Evolutionary conservation across 2,329 filamentous ascomycete genomes (phyloP), one percentile per base, ranked within the genome.

Genomic region (Sporothrix curviconia): DNA sequence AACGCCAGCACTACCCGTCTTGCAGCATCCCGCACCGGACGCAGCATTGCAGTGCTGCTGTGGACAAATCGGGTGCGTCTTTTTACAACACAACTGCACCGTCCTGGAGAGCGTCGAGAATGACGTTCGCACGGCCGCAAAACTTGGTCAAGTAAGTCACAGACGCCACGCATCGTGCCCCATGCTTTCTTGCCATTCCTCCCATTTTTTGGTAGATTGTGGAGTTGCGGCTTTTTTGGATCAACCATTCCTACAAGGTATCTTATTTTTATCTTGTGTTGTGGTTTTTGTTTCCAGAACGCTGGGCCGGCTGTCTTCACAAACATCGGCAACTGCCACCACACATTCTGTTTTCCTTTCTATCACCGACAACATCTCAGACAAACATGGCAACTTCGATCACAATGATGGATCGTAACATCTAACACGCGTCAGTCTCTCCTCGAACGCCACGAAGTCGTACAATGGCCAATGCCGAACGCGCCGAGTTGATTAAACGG

Each of bases 401-500:
- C 49, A 19, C 36, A 22, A 30, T 14, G 3, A 55, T 55, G 28
- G 12, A 34, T n/a, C n/a, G n/a, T n/a, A n/a, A n/a, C n/a, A n/a
- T n/a, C 22, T 57, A 39, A 55, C 22, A 7, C 30, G 12, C 11
- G 15, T 3, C 85, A 97, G 94, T 91, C 91, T 60, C 80, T 99
- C 57, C 83, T 99, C 42, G 84, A 87, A 63, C 87, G 92, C 66
- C 92, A 99, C 81, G 92, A 97, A 77, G 85, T n/a, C 89, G 59
- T 96, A 95, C 73, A n/a, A 92, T 96, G 80, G 86, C 86, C 64
- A 90, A 96, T 71, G 90, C 92, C 59, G 91, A 96, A 70, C 88
- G 92, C 60, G 76, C 79, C 60, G 82, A 86, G 60, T 84, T 96
- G 73, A 80, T 82, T 44, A 72, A 76, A 47, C 88, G 82, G 61